Conservation (phyloP, 305 asterid species). For the Withania somnifera region DNA sequence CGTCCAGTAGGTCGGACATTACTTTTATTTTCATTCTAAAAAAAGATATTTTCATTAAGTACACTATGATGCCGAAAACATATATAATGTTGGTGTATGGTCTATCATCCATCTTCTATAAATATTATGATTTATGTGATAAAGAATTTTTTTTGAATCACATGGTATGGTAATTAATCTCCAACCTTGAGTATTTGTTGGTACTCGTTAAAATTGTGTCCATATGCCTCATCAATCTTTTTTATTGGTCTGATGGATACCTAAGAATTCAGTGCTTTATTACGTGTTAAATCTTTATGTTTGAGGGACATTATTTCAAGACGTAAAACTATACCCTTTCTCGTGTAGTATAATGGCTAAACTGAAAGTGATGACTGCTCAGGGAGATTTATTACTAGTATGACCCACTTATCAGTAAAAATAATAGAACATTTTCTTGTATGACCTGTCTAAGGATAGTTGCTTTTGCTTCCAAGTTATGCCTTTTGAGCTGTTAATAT, state of each 20-base stretch:
- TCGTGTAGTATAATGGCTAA: neutral
- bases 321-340: neutral
- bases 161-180: neutral
- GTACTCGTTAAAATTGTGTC: neutral
- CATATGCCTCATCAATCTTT: neutral
- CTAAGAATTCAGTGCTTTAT: neutral
- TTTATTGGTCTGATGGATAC: neutral
- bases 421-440: neutral
- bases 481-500: neutral
- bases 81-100: neutral
- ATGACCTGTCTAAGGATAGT: neutral
- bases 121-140: neutral
- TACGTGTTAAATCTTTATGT: neutral
- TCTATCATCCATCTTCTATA: neutral
- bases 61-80: neutral
- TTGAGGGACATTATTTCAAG: neutral
- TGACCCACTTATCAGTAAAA: neutral
- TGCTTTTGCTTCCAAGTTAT: neutral
- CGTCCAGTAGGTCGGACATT: too few species aligned
- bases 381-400: neutral
- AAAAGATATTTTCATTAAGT: too few species aligned
- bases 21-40: too few species aligned
- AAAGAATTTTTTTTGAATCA: neutral
- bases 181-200: neutral
- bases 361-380: neutral